These are phyloP conservation scores for Naganishia onofrii DNA, from an alignment of 768 basidiomycete genomes.

Conservation along the genomic window DNA sequence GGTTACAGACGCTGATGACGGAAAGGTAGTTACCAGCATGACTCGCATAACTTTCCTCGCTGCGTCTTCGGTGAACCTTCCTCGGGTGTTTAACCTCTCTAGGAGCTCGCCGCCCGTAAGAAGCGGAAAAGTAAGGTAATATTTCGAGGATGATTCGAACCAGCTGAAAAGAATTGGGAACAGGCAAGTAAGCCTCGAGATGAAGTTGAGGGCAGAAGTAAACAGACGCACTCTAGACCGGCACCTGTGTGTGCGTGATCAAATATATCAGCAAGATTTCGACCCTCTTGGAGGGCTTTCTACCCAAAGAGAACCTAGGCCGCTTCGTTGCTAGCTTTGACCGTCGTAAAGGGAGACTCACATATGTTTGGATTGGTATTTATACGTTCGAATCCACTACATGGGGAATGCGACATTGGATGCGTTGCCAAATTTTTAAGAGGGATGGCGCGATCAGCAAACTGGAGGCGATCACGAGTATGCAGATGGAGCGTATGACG, in stretches of 20 bases:
- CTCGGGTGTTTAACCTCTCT: constrained; percentile 34
- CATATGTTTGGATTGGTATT: constrained; percentile 35
- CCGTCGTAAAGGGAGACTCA: constrained; percentile 24
- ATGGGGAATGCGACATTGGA: neutral
- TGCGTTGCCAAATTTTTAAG: neutral
- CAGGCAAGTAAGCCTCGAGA: neutral
- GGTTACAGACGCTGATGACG: neutral
- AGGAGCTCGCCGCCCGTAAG: constrained; percentile 39
- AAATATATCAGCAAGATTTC: neutral
- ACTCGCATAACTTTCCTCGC: constrained; percentile 31
- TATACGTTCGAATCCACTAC: constrained; percentile 36
- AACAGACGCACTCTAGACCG: constrained; percentile 33
- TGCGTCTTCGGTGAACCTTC: constrained; percentile 38
- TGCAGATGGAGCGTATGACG: too few relatives aligned
- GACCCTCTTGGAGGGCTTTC: neutral
- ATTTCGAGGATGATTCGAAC: constrained; percentile 37
- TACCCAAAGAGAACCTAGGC: neutral
- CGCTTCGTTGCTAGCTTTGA: neutral
- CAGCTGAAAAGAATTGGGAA: constrained; percentile 28
- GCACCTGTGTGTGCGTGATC: constrained; percentile 24
- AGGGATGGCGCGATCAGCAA: neutral
- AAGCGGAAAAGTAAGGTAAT: constrained; percentile 39
- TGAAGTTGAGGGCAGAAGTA: neutral
- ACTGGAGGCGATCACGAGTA: neutral
- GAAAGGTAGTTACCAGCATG: constrained; percentile 34